phyloP scores from a whole-genome alignment of 257 asterid genomes.

The Schizonepeta tenuifolia region DNA sequence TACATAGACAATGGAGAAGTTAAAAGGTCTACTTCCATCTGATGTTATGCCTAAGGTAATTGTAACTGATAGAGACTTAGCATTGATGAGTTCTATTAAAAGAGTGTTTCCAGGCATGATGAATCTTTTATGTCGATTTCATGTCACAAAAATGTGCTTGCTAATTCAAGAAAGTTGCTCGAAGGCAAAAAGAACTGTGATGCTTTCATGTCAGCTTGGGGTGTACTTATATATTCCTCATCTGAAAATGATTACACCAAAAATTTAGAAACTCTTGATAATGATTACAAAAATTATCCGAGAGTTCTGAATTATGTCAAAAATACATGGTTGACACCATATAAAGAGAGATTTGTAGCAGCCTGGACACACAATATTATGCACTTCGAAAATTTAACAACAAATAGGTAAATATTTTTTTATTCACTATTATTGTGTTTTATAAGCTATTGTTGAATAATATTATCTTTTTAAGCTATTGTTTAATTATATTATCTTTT shows the following conservation, averaged over 20 bases:
- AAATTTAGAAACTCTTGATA: background rate
- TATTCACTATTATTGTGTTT: too few species aligned
- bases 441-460: too few species aligned
- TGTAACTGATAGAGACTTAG: background rate
- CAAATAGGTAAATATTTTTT: background rate
- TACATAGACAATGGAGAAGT: background rate
- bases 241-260: background rate
- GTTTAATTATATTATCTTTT: too few species aligned
- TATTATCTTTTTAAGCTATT: too few species aligned
- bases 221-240: background rate
- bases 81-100: background rate
- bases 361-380: background rate
- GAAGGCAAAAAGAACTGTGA: background rate
- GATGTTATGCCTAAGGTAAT: background rate
- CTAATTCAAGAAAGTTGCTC: background rate
- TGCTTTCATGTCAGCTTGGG: background rate
- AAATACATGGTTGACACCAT: background rate
- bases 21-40: background rate
- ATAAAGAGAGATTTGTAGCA: background rate
- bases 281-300: background rate
- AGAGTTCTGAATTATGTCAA: background rate
- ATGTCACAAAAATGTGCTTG: background rate
- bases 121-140: too few species aligned
- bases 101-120: too few species aligned
- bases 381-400: background rate